Evolutionary conservation across 345 rosid genomes (phyloP), one percentile per base, ranked within the genome.

Genomic region (Gossypium mustelinum): DNA sequence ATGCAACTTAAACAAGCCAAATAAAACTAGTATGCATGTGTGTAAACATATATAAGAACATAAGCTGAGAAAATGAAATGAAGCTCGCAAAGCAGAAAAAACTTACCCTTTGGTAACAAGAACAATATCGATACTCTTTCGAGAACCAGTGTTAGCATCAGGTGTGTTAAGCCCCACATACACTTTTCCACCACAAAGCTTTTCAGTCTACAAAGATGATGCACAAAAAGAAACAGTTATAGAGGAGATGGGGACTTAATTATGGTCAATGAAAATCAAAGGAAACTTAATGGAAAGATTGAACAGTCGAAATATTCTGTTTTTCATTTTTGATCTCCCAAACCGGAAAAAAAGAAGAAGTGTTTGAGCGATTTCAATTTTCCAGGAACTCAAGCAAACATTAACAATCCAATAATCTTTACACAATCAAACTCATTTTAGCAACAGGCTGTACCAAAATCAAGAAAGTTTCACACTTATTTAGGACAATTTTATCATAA

Each of bases 111-210:
- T 88, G 62, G 88, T 82, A 73, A 94, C 81, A 59, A 89, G 92
- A 47, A 89, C 97, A 52, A 88, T 65, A 76, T 94, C 97, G 17
- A 94, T 82, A 70, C 84, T 82, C 81, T 89, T 89, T 41, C 90
- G 88, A 8, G 94, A 84, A 76, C 87, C 89, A 24, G 97, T 81
- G 63, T 94, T 97, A 9, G 97, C 81, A 82, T 94, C 97, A 1
- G 97, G 98, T 81, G 92, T 87, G 51, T 90, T 91, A 77, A 94
- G 98, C 59, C 98, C 98, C 4, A 87, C 86, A 67, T 88, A 91
- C 2, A 84, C 89, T 71, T 92, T 94, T 54, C 98, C 98, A 68
- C 89, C 89, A 74, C 88, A 87, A 62, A 92, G 88, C 88, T 92
- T 94, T 75, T 92, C 97, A 94, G 86, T 62, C 98, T 94, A 64